Conservation (phyloP, 805 yeast species). For the Yarrowia deformans region DNA sequence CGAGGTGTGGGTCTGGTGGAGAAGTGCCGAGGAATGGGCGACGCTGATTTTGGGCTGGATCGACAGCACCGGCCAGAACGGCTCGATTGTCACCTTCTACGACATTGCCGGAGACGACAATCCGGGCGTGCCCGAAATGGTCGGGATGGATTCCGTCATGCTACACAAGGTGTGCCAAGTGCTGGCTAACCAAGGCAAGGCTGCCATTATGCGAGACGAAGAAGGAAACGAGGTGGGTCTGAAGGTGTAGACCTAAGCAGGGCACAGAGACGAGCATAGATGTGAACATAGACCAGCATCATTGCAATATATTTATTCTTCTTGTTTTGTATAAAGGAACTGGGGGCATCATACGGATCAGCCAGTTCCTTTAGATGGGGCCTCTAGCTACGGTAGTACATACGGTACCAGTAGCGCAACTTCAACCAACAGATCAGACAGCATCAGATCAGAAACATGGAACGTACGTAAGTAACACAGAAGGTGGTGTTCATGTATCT, state of each 20-base stretch:
- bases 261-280: too few relatives aligned
- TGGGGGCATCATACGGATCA: too few relatives aligned
- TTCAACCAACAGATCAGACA: too few relatives aligned
- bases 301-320: slow-evolving; percentile 25
- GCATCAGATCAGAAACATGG: too few relatives aligned
- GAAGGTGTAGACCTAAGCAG: slow-evolving; percentile 54
- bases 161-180: slow-evolving; percentile 63
- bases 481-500: too few relatives aligned
- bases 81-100: slow-evolving; percentile 78
- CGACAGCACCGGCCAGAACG: slow-evolving; percentile 79
- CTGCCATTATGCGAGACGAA: slow-evolving; percentile 73
- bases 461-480: too few relatives aligned
- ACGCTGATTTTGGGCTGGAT: slow-evolving; percentile 68
- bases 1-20: slow-evolving; percentile 66
- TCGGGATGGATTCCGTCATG: slow-evolving; percentile 64
- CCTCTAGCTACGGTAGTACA: too few relatives aligned
- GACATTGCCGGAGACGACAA: slow-evolving; percentile 74
- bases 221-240: slow-evolving; percentile 73
- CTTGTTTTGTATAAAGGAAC: too few relatives aligned
- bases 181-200: slow-evolving; percentile 72
- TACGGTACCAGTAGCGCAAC: too few relatives aligned
- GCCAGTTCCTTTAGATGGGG: too few relatives aligned
- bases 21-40: slow-evolving; percentile 73
- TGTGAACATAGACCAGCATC: not conserved
- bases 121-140: slow-evolving; percentile 61